Base-by-base conservation (phyloP, 1,139 yeast genomes). In the Hemisphaericaspora xylanilytica region DNA sequence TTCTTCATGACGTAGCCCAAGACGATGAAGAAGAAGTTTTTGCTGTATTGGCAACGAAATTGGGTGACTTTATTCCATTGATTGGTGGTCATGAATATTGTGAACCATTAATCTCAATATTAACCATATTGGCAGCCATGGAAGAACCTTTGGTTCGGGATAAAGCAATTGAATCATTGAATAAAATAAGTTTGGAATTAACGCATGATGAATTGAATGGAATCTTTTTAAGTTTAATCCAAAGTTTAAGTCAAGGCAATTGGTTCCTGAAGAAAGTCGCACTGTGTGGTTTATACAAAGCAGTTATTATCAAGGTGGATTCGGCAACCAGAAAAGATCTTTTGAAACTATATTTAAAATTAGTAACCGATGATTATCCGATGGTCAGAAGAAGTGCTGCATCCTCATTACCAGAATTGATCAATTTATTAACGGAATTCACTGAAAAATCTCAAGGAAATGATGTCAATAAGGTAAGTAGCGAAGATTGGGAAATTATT, bases 11-110 rank as follows among this genome's bases (percentile, higher is more conserved):
- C 52, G 97, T 89, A 32, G 90, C 97, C 9, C 96, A 92, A 51
- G 99, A 92, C 55, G 99, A 94, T 59, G 98, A 94, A 63, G 99
- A 94, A 61, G 99, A 94, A 63, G 96, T 94, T 7, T 83, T 92
- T 62, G 88, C 97, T 1, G 94, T 89, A 14, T 75, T 94, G 50
- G 97, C 97, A 3, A 86, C 85, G 50, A 92, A 90, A 66, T 68
- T 94, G 51, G 96, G 96, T 31, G 79, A 78, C 41, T 92, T 94
- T 58, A 79, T 90, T 28, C 95, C 96, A 50, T 56, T 68, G 47
- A 80, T 94, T 43, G 98, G 98, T 31, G 98, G 98, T 24, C 73
- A 83, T 35, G 79, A 82, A 50, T 73, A 81, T 61, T 86, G 92
- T 32, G 80, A 85, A 46, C 74, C 85, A 12, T 69, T 94, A 51